A percentile compares a stretch with the other conserved stretches of the same genome.
phyloP scores from a whole-genome alignment of 2,329 filamentous ascomycete species.

The Cercospora zeae-maydis region DNA sequence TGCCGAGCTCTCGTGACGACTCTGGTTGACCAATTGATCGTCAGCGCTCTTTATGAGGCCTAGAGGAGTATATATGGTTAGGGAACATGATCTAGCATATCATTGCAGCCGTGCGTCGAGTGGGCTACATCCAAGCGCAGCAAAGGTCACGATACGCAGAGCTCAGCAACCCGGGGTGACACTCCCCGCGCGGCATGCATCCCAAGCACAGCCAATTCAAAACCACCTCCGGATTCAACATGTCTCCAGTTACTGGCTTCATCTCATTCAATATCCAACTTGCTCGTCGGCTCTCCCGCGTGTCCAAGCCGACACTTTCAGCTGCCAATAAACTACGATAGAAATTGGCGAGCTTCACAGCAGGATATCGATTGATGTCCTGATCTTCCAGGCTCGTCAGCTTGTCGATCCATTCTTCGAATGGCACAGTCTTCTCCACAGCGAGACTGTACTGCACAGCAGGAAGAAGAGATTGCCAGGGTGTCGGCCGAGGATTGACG shows the following conservation, averaged over 20 bases:
- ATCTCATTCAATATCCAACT: constrained; percentile 31
- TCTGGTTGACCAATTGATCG: not conserved
- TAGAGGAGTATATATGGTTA: not conserved
- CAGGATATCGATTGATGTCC: constrained; percentile 22
- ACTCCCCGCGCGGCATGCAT: not conserved
- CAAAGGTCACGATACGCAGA: not conserved
- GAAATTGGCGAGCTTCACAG: constrained; percentile 27
- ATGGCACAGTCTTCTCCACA: constrained; percentile 20
- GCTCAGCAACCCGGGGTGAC: not conserved
- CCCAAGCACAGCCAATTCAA: not conserved
- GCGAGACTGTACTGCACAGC: constrained; percentile 21
- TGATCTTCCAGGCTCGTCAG: constrained; percentile 21
- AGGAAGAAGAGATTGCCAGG: constrained; percentile 23
- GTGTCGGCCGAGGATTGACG: constrained; percentile 23
- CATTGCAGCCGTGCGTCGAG: not conserved
- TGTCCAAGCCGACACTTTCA: constrained; percentile 24
- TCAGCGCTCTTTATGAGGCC: not conserved
- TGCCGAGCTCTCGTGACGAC: not conserved
- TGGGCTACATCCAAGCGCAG: not conserved
- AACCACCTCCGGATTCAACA: constrained; percentile 24
- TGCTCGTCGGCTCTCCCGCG: constrained; percentile 30
- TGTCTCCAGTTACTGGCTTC: constrained; percentile 16
- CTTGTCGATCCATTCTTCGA: constrained; percentile 24
- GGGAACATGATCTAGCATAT: not conserved
- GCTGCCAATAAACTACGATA: constrained; percentile 16